Percentiles rank a stretch among this genome's conserved stretches.
Conservation (phyloP, 768 basidiomycete genomes). For the Asterophora lycoperdoides region DNA sequence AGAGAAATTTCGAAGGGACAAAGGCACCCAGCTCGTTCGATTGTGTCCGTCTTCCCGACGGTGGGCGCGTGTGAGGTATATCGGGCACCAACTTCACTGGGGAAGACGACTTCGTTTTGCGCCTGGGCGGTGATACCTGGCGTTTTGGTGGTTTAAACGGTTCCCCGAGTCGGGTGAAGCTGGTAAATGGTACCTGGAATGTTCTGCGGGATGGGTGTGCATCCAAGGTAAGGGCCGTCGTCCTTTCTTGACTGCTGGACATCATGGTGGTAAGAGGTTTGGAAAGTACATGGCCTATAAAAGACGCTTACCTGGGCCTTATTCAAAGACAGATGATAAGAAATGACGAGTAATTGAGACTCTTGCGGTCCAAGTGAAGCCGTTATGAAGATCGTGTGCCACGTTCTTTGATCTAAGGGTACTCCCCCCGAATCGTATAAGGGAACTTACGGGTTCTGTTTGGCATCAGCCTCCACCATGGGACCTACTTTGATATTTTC, state of each 20-base stretch:
- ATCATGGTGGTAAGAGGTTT: neutral
- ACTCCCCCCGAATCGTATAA: too few species aligned
- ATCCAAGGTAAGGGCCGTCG: neutral
- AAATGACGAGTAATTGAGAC: neutral
- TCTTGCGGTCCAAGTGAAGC: too few species aligned
- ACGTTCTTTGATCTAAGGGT: too few species aligned
- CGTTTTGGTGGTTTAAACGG: neutral
- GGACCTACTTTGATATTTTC: too few species aligned
- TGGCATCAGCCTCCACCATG: too few species aligned
- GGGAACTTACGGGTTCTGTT: too few species aligned
- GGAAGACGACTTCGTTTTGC: neutral
- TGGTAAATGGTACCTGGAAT: neutral
- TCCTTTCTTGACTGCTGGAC: neutral
- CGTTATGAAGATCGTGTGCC: too few species aligned
- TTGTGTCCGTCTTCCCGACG: conserved; percentile 12
- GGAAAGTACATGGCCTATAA: neutral
- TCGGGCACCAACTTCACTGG: too few species aligned
- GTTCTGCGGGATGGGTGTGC: neutral
- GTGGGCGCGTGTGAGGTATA: conserved; percentile 5
- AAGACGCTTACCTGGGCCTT: too few species aligned
- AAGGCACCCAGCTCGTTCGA: conserved; percentile 15
- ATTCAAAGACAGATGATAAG: neutral
- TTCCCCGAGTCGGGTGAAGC: neutral
- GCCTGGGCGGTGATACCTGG: neutral
- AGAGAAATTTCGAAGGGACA: conserved; percentile 16